Percentiles rank a stretch among this genome's conserved stretches.
phyloP scores from a whole-genome alignment of 2,329 filamentous ascomycete genomes.

The Fusarium pseudograminearum region DNA sequence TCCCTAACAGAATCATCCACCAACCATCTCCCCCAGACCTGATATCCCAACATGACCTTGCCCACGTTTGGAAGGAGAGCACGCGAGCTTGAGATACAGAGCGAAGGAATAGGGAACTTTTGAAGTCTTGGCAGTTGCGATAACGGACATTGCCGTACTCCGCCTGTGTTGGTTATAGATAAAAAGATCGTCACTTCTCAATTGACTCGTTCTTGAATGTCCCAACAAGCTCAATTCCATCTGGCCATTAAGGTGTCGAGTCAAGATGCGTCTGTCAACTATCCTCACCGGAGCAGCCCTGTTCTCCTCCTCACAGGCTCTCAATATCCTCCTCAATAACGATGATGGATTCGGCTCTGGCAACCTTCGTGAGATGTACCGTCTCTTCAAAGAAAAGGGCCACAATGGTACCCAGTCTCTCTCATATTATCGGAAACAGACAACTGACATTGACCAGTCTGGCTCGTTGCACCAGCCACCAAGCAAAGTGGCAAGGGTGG shows the following conservation, averaged over 20 bases:
- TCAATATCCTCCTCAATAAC: conserved; percentile 51
- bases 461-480: conserved; percentile 49
- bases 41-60: not conserved
- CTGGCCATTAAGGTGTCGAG: not conserved
- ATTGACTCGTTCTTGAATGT: not conserved
- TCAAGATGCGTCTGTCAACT: conserved; percentile 42
- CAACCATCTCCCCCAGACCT: not conserved
- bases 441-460: conserved; percentile 43
- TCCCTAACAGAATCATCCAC: not conserved
- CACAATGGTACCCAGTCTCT: conserved; percentile 41
- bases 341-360: conserved; percentile 50
- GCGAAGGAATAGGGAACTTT: conserved; percentile 23
- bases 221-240: not conserved
- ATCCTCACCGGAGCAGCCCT: conserved; percentile 34
- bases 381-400: conserved; percentile 47
- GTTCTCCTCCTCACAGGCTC: conserved; percentile 30
- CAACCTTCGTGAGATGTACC: conserved; percentile 49
- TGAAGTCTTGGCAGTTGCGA: conserved; percentile 27
- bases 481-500: conserved; percentile 51
- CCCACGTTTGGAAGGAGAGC: conserved; percentile 33
- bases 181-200: conserved; percentile 28
- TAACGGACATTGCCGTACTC: conserved; percentile 28
- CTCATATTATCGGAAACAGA: rapidly evolving
- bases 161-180: not conserved
- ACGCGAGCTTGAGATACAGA: conserved; percentile 14